Evolutionary conservation across 2,329 filamentous ascomycete genomes (phyloP).

Genomic region (Sporothrix brunneoviolacea): DNA sequence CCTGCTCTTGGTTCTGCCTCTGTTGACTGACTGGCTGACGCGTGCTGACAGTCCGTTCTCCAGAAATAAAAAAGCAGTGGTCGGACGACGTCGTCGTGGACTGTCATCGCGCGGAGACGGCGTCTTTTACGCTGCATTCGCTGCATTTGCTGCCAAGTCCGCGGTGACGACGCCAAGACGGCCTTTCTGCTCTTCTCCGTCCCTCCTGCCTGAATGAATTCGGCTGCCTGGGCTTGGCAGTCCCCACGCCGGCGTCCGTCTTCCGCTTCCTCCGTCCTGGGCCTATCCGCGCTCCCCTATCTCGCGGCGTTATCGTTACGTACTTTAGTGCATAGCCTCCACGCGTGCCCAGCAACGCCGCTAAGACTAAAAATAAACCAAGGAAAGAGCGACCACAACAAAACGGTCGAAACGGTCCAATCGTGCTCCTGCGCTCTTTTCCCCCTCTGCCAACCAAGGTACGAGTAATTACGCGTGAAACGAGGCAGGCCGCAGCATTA

Average conservation of each 20-base stretch:
- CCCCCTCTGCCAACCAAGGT: background rate
- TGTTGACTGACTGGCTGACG: conserved; percentile 9
- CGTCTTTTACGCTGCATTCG: no score
- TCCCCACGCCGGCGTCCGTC: no score
- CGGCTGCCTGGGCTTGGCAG: conserved; percentile 3
- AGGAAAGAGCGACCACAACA: background rate
- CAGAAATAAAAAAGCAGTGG: no score
- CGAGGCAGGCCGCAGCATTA: background rate
- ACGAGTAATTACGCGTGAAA: conserved; percentile 6
- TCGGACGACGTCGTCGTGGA: no score
- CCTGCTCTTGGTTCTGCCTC: background rate
- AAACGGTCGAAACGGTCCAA: background rate
- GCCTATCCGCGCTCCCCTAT: no score
- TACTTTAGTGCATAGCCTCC: no score
- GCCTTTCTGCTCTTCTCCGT: no score
- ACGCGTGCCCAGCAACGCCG: conserved; percentile 11
- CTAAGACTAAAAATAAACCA: background rate
- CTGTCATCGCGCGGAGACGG: no score
- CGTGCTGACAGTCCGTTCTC: no score
- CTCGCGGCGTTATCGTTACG: no score
- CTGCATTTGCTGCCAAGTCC: no score
- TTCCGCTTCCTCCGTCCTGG: background rate
- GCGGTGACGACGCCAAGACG: no score
- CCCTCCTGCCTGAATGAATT: background rate
- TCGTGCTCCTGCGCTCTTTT: background rate